Base-by-base conservation (phyloP, 2,329 filamentous ascomycete genomes). In the Juglanconis oblonga region DNA sequence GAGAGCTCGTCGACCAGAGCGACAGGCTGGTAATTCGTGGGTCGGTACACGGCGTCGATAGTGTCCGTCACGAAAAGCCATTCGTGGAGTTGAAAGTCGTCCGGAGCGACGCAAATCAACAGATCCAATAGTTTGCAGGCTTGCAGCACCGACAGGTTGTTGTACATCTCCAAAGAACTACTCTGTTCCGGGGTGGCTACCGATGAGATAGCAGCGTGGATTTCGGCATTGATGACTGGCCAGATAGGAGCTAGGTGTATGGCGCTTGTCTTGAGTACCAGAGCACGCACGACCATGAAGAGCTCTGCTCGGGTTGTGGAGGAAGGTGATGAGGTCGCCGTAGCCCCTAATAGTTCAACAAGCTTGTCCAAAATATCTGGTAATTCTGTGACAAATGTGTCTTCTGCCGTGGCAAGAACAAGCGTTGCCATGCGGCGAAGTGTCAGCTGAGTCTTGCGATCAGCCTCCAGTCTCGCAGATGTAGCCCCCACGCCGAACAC, bases 21-120 rank as follows among this genome's bases (percentile, higher is more conserved):
- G 3, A 90, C 78, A 1, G 91, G 83, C 62, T 87, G 82, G 76
- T 88, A 88, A 55, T 80, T 78, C 13, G 85, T 76, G 0, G 91
- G 87, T 11, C 90, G 87, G 74, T 99, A 96, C 38, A 99, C 90
- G 1, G 95, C 93, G 68, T 99, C 95, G 65, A 97, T 93, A 13
- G 94, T 98, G 74, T 99, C 95, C 1, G 92, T 96, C 58, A 99
- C 88, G 73, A 97, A 99, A 4, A 98, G 85, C 95, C 95, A 99
- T 77, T 97, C 92, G 69, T 96, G 89, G n/a, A 98, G 84, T 73
- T 98, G 95, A 75, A 98, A 99, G 72, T 99, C 95, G 67, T 99
- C 95, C 0, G 93, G 94, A 4, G 90, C 89, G 7, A 93, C 81
- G 48, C 92, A 88, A 13, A 98, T 83, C n/a, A 99, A 80, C 24